Conservation (phyloP, 495 filamentous ascomycete species). For the Podospora tetraspora region DNA sequence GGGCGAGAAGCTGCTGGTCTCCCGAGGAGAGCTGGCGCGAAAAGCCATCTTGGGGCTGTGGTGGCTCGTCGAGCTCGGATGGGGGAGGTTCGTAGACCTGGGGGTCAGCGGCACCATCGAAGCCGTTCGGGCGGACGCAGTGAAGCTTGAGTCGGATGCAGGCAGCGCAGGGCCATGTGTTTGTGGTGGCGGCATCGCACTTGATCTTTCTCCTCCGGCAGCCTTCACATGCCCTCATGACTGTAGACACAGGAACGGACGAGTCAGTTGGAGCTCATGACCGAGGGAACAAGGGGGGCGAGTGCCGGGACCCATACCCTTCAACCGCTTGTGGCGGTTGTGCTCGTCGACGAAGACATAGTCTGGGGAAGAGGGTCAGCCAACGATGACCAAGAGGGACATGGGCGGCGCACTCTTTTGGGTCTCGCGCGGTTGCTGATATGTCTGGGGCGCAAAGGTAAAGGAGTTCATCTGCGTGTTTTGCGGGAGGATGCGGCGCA, state of each 20-base stretch:
- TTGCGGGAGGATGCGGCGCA: conserved; percentile 55
- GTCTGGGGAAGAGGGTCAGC: conserved; percentile 49
- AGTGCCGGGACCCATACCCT: conserved; percentile 57
- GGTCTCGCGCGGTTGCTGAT: conserved; percentile 56
- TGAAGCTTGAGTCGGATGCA: conserved; percentile 89
- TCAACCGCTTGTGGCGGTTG: conserved; percentile 93
- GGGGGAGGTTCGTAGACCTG: conserved; percentile 44
- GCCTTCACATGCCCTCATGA: conserved; percentile 98
- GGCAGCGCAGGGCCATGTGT: conserved; percentile 95
- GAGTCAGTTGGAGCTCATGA: conserved; percentile 16
- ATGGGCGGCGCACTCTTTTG: conserved; percentile 55
- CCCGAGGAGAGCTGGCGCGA: conserved; percentile 45
- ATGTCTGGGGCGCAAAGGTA: conserved; percentile 51
- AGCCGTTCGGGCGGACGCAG: conserved; percentile 86
- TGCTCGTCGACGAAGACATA: conserved; percentile 99
- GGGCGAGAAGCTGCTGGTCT: conserved; percentile 36
- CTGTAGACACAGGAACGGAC: conserved; percentile 41
- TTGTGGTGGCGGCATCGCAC: conserved; percentile 96
- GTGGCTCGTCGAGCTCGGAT: conserved; percentile 38
- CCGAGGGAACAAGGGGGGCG: background rate
- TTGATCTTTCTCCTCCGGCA: conserved; percentile 90
- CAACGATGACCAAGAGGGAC: background rate
- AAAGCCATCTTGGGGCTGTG: conserved; percentile 51
- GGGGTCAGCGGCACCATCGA: conserved; percentile 62
- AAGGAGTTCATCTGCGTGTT: conserved; percentile 52